Evolutionary conservation across 2,329 filamentous ascomycete genomes (phyloP).

Genomic region (Sporothrix dimorphospora): DNA sequence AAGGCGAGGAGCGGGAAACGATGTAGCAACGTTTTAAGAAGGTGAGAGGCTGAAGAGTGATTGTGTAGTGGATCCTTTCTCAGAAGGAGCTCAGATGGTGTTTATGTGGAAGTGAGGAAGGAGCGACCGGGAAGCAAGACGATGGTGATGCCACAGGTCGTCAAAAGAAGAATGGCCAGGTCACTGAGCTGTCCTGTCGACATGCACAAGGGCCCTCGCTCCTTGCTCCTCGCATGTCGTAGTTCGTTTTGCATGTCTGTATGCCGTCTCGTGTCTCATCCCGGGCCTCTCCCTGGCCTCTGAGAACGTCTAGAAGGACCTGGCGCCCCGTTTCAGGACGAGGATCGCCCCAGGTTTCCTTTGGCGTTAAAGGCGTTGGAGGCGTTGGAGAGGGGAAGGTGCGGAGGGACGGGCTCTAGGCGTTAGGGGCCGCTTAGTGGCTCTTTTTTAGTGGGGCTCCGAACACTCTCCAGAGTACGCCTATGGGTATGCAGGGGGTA

Average conservation of each 20-base stretch:
- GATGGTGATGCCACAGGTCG: neutral
- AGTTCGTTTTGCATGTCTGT: neutral
- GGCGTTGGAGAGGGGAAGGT: conserved; percentile 44
- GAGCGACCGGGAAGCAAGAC: neutral
- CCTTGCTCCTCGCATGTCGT: neutral
- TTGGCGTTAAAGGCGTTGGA: neutral
- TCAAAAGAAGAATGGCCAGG: neutral
- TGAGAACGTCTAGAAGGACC: neutral
- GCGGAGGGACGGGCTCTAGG: conserved; percentile 1
- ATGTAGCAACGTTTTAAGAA: neutral
- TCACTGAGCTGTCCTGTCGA: too few species aligned
- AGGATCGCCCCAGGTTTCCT: neutral
- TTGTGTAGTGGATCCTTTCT: neutral
- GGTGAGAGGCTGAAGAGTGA: neutral
- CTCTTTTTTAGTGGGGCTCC: conserved; percentile 5
- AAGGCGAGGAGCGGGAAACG: neutral
- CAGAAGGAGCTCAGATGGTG: neutral
- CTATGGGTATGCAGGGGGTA: conserved; percentile 15
- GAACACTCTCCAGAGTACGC: too few species aligned
- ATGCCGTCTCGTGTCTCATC: conserved; percentile 3
- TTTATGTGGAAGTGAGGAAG: neutral
- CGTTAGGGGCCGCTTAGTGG: conserved; percentile 6
- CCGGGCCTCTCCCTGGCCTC: neutral
- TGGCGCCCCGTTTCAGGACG: neutral
- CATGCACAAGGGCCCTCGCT: neutral